Evolutionary conservation across 768 basidiomycete species (phyloP).

Genomic region (Psilocybe sp.): DNA sequence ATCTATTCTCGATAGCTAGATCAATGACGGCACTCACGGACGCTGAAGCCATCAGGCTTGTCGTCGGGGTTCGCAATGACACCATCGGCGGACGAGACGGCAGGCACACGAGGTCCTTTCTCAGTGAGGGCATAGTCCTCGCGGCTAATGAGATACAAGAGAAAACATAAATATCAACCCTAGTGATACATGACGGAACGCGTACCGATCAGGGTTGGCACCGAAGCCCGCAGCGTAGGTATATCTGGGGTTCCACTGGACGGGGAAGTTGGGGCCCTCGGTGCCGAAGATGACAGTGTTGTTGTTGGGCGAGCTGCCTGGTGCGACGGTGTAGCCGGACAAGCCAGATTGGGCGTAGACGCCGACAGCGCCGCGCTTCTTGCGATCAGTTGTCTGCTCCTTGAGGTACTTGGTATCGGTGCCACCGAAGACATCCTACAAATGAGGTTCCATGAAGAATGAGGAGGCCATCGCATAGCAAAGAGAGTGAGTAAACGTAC

Average conservation of each 20-base stretch:
- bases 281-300: slow-evolving; percentile 33
- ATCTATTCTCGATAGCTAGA: background rate
- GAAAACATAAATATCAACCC: background rate
- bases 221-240: slow-evolving; percentile 39
- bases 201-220: slow-evolving; percentile 40
- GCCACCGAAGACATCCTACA: slow-evolving; percentile 41
- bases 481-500: slow-evolving; percentile 20
- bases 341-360: slow-evolving; percentile 35
- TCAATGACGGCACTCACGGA: background rate
- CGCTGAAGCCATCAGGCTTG: slow-evolving; percentile 25
- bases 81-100: slow-evolving; percentile 22
- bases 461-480: background rate
- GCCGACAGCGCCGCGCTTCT: slow-evolving; percentile 35
- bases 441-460: background rate
- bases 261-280: slow-evolving; percentile 44
- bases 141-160: slow-evolving; percentile 19
- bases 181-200: slow-evolving; percentile 1
- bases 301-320: slow-evolving; percentile 36
- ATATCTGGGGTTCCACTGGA: slow-evolving; percentile 42
- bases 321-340: slow-evolving; percentile 37
- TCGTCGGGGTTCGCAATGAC: slow-evolving; percentile 33
- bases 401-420: slow-evolving; percentile 37
- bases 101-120: slow-evolving; percentile 36
- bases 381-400: slow-evolving; percentile 28
- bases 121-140: slow-evolving; percentile 32